phyloP scores from a whole-genome alignment of 148 eudicot species.

The Rhododendron kiyosumense region DNA sequence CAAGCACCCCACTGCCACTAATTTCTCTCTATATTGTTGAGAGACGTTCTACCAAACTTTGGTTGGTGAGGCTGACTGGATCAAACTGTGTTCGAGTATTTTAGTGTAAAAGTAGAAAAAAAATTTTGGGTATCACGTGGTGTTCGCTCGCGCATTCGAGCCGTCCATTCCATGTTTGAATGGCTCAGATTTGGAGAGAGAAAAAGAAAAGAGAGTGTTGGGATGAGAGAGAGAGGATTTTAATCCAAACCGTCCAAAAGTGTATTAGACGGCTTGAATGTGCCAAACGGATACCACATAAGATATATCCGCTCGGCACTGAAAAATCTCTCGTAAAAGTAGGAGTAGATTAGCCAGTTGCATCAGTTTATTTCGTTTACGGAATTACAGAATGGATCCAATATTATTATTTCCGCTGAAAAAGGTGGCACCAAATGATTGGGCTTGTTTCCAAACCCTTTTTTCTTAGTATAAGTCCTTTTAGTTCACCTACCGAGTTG shows the following conservation, averaged over 20 bases:
- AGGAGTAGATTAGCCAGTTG: background rate
- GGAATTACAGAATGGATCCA: background rate
- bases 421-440: background rate
- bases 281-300: no score
- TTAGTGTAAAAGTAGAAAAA: background rate
- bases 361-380: background rate
- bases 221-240: no score
- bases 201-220: no score
- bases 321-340: background rate
- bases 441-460: background rate
- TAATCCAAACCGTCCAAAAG: no score
- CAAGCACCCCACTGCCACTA: background rate
- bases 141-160: no score
- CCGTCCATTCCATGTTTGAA: no score
- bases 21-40: background rate
- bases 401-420: background rate
- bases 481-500: background rate
- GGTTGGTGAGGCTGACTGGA: background rate
- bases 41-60: background rate
- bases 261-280: no score
- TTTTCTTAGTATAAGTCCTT: background rate
- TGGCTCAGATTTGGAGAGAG: no score
- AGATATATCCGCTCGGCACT: no score
- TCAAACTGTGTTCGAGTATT: background rate
- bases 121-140: no score